These are phyloP conservation scores for Didymosphaeria variabile DNA, from an alignment of 2,329 filamentous ascomycete genomes.

Conservation along the genomic window DNA sequence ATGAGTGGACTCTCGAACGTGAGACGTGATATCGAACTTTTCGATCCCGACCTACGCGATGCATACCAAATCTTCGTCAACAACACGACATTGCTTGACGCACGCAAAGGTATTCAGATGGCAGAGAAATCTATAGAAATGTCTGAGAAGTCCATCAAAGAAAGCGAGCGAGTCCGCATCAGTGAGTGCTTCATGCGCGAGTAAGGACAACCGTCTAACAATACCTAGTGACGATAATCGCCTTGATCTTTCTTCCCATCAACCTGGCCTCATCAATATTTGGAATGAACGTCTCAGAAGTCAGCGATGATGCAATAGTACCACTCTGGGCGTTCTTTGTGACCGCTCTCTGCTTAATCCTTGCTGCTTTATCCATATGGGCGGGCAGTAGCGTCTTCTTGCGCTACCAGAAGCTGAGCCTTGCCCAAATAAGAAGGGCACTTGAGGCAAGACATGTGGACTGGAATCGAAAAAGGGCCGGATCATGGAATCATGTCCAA, in stretches of 20 bases:
- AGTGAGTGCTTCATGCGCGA: background rate
- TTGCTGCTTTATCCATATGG: background rate
- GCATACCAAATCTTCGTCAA: background rate
- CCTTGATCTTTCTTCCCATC: background rate
- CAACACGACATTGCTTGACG: background rate
- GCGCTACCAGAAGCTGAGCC: background rate
- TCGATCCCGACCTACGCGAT: background rate
- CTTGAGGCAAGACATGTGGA: background rate
- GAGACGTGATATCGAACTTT: background rate
- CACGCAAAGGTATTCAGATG: background rate
- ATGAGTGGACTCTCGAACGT: background rate
- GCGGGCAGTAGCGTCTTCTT: background rate
- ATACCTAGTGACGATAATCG: background rate
- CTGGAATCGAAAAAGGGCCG: background rate
- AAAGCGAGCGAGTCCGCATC: background rate
- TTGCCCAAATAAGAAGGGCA: background rate
- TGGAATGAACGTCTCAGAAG: background rate
- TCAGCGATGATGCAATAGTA: background rate
- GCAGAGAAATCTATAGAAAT: background rate
- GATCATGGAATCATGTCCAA: background rate
- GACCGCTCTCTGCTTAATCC: background rate
- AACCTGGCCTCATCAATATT: background rate
- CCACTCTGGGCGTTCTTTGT: background rate
- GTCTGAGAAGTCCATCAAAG: constrained; percentile 1
- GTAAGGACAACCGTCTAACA: background rate